A percentile compares a stretch with the other conserved stretches of the same genome.
These are phyloP conservation scores for Noccaea caerulescens DNA, from an alignment of 345 rosid species.

Conservation along the genomic window DNA sequence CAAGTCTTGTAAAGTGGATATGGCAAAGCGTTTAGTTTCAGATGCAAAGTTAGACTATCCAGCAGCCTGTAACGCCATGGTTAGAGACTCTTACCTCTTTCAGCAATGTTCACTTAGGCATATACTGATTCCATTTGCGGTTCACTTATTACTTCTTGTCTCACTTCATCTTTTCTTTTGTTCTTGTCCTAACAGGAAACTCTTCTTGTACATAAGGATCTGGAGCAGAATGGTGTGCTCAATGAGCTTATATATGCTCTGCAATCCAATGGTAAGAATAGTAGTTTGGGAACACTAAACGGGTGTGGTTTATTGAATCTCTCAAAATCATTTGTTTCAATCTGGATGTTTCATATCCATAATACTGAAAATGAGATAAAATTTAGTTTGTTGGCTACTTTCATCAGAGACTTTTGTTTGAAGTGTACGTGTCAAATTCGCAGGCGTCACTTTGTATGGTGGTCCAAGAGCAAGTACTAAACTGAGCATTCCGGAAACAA, in stretches of 20 bases:
- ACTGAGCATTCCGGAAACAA: conserved; percentile 62
- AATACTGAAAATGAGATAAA: conserved; percentile 1
- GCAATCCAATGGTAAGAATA: conserved; percentile 59
- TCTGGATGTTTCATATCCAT: neutral
- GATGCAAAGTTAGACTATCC: conserved; percentile 98
- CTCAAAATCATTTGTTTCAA: conserved; percentile 5
- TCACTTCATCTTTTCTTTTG: conserved; percentile 26
- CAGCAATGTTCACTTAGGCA: conserved; percentile 17
- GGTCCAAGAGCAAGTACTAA: conserved; percentile 75
- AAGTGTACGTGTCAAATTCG: conserved; percentile 26
- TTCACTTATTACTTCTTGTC: conserved; percentile 5
- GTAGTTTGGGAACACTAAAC: neutral
- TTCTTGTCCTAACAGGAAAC: conserved; percentile 68
- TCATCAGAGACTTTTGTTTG: neutral
- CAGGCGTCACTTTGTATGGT: conserved; percentile 81
- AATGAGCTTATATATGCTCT: conserved; percentile 60
- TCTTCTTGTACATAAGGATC: conserved; percentile 88
- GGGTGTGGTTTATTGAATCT: neutral
- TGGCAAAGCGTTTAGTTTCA: conserved; percentile 74
- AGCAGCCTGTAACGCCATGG: conserved; percentile 98
- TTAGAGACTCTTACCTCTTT: conserved; percentile 42
- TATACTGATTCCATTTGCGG: conserved; percentile 10
- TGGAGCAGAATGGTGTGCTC: conserved; percentile 63
- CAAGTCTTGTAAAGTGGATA: conserved; percentile 77
- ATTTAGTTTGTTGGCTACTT: conserved; percentile 20